Evolutionary conservation across 768 basidiomycete species (phyloP).

Genomic region (Cystobasidium tubakii): DNA sequence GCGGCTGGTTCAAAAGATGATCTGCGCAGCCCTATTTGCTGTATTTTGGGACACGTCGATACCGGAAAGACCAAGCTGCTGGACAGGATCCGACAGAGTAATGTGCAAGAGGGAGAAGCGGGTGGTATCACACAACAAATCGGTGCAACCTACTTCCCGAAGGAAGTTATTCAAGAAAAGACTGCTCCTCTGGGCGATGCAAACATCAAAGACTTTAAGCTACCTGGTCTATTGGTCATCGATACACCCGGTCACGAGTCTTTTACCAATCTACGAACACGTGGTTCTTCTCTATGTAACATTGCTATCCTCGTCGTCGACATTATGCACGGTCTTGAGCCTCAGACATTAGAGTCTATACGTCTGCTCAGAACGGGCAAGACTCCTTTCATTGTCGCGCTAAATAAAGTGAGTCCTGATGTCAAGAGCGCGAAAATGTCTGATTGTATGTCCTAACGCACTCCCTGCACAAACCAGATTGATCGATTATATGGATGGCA

Average conservation of each 20-base stretch:
- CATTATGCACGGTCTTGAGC: conserved; percentile 97
- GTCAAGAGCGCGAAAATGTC: background rate
- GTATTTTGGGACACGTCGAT: conserved; percentile 98
- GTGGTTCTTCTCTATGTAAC: conserved; percentile 95
- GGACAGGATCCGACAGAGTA: conserved; percentile 96
- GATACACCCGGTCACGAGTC: conserved; percentile 99
- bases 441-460: conserved; percentile 1
- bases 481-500: conserved; percentile 97
- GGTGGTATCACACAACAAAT: conserved; percentile 99
- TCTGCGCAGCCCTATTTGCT: conserved; percentile 92
- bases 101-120: conserved; percentile 98
- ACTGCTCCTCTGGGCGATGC: conserved; percentile 88
- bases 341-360: conserved; percentile 94
- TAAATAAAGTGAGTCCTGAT: conserved; percentile 69
- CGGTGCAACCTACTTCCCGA: conserved; percentile 98
- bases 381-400: conserved; percentile 96
- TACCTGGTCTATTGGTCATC: conserved; percentile 90
- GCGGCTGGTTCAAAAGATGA: conserved; percentile 82
- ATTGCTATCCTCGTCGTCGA: conserved; percentile 98
- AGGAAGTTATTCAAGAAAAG: conserved; percentile 86
- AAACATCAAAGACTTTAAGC: conserved; percentile 80
- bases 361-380: conserved; percentile 83
- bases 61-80: conserved; percentile 96
- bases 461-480: conserved; percentile 63
- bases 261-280: conserved; percentile 89